Base-by-base conservation (phyloP, 1,284 basidiomycete species). In the Malassezia nana region DNA sequence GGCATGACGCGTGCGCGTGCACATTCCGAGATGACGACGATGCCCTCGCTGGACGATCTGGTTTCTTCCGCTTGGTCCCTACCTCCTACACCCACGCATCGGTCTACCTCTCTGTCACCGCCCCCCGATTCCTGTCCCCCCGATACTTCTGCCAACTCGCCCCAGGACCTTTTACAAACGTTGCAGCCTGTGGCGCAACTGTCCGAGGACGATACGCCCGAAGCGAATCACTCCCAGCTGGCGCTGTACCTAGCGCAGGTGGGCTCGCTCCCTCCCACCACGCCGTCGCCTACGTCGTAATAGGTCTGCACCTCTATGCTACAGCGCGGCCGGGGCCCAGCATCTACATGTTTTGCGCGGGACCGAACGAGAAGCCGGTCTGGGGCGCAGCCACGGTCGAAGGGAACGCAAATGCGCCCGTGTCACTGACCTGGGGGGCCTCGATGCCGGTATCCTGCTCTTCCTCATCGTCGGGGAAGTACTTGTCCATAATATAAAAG, bases 381-480 rank as follows among this genome's bases (percentile, higher is more conserved):
- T 66, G 62, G 6, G 67, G 69, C 42, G 69, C 66, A 42, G 68
- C 67, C 38, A 72, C 50, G 65, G 78, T 77, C 32, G 76, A 75
- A 63, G 79, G 77, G 77, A 81, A 80, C 55, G 89, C 87, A 78
- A 95, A 99, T 2, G 68, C 66, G 60, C 90, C 89, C 22, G 84
- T 79, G 29, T 87, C 82, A 72, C 95, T 89, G 41, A 96, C 88
- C 50, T 82, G 82, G 6, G 89, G 83, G 24, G 84, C 84, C 41
- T 79, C 80, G 64, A 89, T 85, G 42, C 83, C 86, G 43, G 85
- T 83, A 29, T 69, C 68, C 44, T 61, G 62, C 60, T 78, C 79
- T 59, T 79, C 79, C 57, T 79, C 79, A 64, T 80, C 73, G 46
- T 74, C 73, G 16, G 73, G 70, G 67, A 74, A 74, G 62, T 74